These are phyloP conservation scores for Fulvia fulva DNA, from an alignment of 2,329 filamentous ascomycete species.

Conservation along the genomic window DNA sequence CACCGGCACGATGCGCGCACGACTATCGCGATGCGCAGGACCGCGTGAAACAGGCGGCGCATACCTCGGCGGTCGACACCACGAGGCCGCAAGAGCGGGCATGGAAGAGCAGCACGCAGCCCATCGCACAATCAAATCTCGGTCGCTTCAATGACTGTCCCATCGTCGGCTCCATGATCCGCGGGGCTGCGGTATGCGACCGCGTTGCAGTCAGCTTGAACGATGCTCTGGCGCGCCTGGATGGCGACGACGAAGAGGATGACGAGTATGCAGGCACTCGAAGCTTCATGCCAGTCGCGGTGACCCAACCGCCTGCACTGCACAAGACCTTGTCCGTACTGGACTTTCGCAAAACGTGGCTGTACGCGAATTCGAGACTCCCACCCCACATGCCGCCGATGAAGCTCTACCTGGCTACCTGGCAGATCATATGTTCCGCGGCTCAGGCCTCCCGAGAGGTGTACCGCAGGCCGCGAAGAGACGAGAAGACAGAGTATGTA, in stretches of 20 bases:
- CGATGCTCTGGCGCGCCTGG: slow-evolving; percentile 67
- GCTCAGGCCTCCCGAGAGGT: slow-evolving; percentile 73
- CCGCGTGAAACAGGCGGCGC: too few relatives aligned
- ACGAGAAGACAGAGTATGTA: slow-evolving; percentile 65
- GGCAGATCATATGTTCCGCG: slow-evolving; percentile 72
- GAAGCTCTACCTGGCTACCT: slow-evolving; percentile 68
- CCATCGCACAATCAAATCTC: slow-evolving; percentile 4
- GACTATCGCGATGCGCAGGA: too few relatives aligned
- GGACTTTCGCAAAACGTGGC: slow-evolving; percentile 59
- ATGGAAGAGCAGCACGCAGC: slow-evolving; percentile 16
- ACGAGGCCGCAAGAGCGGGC: too few relatives aligned
- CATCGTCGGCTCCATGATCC: slow-evolving; percentile 31
- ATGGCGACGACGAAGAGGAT: slow-evolving; percentile 53
- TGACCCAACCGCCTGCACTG: background rate
- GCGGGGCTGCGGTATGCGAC: slow-evolving; percentile 50
- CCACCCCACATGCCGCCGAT: slow-evolving; percentile 64
- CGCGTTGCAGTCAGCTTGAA: slow-evolving; percentile 61
- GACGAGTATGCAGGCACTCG: slow-evolving; percentile 49
- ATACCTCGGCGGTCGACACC: too few relatives aligned
- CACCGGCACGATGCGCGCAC: too few relatives aligned
- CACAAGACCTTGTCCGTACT: slow-evolving; percentile 11
- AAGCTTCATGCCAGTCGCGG: background rate
- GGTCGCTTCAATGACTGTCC: slow-evolving; percentile 17
- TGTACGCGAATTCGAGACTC: slow-evolving; percentile 73
- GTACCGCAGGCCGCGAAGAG: slow-evolving; percentile 61